phyloP scores from a whole-genome alignment of 1,284 basidiomycete species.

The Meira miltonrushii region DNA sequence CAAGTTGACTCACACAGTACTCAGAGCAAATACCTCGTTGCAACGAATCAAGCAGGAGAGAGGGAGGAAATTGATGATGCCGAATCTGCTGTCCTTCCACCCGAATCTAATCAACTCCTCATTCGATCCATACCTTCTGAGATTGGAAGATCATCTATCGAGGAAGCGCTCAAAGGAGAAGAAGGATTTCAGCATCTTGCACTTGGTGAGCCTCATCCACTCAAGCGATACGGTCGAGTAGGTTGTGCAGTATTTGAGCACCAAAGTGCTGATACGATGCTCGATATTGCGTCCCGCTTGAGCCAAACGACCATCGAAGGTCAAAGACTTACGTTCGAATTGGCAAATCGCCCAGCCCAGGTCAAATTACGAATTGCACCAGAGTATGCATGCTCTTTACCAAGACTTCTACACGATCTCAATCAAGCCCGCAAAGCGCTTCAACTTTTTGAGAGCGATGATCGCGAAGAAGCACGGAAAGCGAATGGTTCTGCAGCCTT shows the following conservation, averaged over 20 bases:
- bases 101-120: conserved; percentile 36
- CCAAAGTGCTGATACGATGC: conserved; percentile 30
- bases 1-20: not conserved
- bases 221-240: conserved; percentile 35
- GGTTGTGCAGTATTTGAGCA: conserved; percentile 45
- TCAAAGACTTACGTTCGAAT: conserved; percentile 34
- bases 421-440: conserved; percentile 35
- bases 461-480: conserved; percentile 14
- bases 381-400: conserved; percentile 31
- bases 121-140: conserved; percentile 37
- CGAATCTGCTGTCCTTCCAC: conserved; percentile 29
- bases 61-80: conserved; percentile 4
- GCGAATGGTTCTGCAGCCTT: not conserved
- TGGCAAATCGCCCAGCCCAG: conserved; percentile 33
- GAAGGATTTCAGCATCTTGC: conserved; percentile 44
- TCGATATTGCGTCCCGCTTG: conserved; percentile 21
- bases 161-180: conserved; percentile 27
- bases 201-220: conserved; percentile 39
- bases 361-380: conserved; percentile 39
- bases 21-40: not conserved
- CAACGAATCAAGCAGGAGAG: not conserved
- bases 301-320: conserved; percentile 31
- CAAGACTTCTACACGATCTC: conserved; percentile 34
- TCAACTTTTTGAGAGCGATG: conserved; percentile 30
- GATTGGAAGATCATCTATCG: conserved; percentile 27